phyloP scores from a whole-genome alignment of 2,329 filamentous ascomycete genomes.

The Cadophora sp. region DNA sequence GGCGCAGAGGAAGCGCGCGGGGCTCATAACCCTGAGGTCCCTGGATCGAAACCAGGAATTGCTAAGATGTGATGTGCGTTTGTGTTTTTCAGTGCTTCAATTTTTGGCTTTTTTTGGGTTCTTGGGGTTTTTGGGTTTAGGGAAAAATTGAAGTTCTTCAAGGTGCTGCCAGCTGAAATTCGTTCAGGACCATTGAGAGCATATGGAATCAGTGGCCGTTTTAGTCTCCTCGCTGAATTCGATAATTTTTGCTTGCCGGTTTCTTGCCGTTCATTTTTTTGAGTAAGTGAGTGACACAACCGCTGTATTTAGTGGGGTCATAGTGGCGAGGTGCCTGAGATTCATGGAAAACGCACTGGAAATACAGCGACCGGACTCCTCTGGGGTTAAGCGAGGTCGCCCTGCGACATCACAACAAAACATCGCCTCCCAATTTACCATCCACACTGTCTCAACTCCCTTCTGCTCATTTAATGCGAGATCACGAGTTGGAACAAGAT shows the following conservation, averaged over 20 bases:
- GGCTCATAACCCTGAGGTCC: conserved; percentile 27
- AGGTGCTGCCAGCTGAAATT: too few species aligned
- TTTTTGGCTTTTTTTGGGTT: too few species aligned
- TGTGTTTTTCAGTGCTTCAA: background rate
- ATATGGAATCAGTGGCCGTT: too few species aligned
- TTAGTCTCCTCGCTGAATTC: background rate
- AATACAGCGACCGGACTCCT: background rate
- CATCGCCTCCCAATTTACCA: too few species aligned
- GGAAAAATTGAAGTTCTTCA: too few species aligned
- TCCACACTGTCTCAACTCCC: too few species aligned
- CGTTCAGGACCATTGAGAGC: too few species aligned
- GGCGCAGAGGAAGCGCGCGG: conserved; percentile 26
- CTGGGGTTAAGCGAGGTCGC: background rate
- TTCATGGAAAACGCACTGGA: background rate
- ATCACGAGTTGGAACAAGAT: too few species aligned
- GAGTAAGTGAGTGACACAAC: too few species aligned
- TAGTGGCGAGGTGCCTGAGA: background rate
- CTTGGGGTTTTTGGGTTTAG: too few species aligned
- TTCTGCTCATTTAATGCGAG: too few species aligned
- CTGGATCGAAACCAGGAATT: conserved; percentile 25
- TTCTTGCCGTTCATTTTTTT: background rate
- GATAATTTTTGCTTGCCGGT: background rate
- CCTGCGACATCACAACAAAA: background rate
- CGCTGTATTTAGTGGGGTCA: background rate
- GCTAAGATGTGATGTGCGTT: conserved; percentile 7